A percentile compares a stretch with the other conserved stretches of the same genome.
Evolutionary conservation across 768 basidiomycete species (phyloP).

Genomic region (Ephemerocybe angulata): DNA sequence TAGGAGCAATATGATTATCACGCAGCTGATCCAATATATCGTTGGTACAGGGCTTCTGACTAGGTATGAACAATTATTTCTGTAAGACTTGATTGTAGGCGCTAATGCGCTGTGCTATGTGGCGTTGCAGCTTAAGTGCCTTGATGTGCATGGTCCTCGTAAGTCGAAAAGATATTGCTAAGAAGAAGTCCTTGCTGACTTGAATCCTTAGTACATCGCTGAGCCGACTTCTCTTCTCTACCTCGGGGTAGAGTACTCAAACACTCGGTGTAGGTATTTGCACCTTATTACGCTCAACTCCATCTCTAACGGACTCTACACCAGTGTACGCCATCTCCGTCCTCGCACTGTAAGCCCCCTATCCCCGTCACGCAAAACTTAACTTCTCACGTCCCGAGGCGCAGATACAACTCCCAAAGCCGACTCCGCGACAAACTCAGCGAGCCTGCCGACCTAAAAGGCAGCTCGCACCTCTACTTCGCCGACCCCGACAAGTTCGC

Average conservation of each 20-base stretch:
- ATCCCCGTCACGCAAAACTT: background rate
- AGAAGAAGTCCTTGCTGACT: background rate
- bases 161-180: background rate
- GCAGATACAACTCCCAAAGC: slow-evolving; percentile 10
- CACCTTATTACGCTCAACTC: background rate
- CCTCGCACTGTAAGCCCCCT: slow-evolving; percentile 14
- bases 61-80: slow-evolving; percentile 16
- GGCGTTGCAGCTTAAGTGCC: slow-evolving; percentile 23
- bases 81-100: background rate
- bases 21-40: slow-evolving; percentile 28
- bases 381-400: background rate
- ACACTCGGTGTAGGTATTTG: slow-evolving; percentile 25
- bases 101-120: background rate
- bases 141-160: slow-evolving; percentile 28
- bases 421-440: slow-evolving; percentile 7
- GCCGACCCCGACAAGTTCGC: slow-evolving; percentile 3
- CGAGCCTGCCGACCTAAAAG: slow-evolving; percentile 6
- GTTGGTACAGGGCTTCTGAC: slow-evolving; percentile 31
- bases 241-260: slow-evolving; percentile 28
- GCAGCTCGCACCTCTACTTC: slow-evolving; percentile 6
- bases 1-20: slow-evolving; percentile 25
- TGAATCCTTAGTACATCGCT: slow-evolving; percentile 24
- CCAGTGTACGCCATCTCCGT: slow-evolving; percentile 19
- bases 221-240: slow-evolving; percentile 27
- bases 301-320: background rate